Base-by-base conservation (phyloP, 2,329 filamentous ascomycete genomes). In the Gaeumannomyces tritici region DNA sequence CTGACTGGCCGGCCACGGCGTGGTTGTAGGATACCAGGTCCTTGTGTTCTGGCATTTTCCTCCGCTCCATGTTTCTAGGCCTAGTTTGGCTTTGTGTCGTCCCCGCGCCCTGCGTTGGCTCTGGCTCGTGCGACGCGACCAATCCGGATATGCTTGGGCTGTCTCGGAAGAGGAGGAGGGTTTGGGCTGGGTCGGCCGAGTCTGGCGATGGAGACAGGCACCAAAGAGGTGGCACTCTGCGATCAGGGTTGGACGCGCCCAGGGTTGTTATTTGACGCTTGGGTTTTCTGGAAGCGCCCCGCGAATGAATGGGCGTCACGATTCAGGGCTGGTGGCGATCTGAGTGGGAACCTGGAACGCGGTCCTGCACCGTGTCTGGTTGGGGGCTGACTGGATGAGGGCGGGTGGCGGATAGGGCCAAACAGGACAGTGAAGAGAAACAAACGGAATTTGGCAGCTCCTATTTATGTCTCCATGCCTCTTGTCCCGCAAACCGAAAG, bases 1-100 rank as follows among this genome's bases (percentile, higher is more conserved):
- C 89, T 82, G 81, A 93, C 90, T 96, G 91, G 75, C 91, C 91
- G 65, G 91, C 91, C 65, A 92, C 91, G 60, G 89, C 90, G 70
- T 91, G 82, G 69, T 85, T 84, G 75, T 89, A 95, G 62, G 86
- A 81, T 67, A 86, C 79, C 57, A 93, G 80, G 63, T 87, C 84
- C 62, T 83, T 78, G 62, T 79, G 77, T 66, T 83, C 82, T 61
- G 87, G 83, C 55, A 86, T 74, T 67, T 74, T 74, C 63, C 66
- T 67, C 51, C 65, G 65, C 62, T 62, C 67, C 57, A 67, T 66
- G 67, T 71, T 72, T 18, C n/a, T 21, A 9, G 42, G 33, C 42
- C 8, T 7, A n/a, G 42, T n/a, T n/a, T n/a, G 7, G 42, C 18
- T 51, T n/a, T n/a, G 42, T 51, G 18, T 7, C 21, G 42, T 51